phyloP scores from a whole-genome alignment of 345 rosid genomes.

The Luvunga scandens region DNA sequence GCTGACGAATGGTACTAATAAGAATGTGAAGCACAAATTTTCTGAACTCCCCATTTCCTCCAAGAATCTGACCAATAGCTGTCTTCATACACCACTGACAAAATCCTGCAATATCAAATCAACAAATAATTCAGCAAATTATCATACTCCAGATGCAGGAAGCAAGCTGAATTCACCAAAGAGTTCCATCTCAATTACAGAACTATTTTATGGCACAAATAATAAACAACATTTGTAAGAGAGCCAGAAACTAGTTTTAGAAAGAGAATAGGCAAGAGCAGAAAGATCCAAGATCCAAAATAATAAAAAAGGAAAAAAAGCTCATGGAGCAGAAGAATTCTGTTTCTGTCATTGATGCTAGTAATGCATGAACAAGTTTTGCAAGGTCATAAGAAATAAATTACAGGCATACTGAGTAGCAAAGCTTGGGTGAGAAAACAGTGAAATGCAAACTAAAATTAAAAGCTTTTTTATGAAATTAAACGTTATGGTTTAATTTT shows the following conservation, averaged over 20 bases:
- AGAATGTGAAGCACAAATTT: background rate
- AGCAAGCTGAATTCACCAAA: background rate
- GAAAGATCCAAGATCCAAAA: background rate
- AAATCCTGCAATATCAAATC: slow-evolving; percentile 1
- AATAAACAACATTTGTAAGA: background rate
- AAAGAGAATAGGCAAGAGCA: background rate
- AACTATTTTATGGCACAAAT: background rate
- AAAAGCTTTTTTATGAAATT: background rate
- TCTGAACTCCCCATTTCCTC: background rate
- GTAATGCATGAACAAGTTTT: background rate
- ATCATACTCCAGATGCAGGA: background rate
- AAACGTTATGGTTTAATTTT: background rate
- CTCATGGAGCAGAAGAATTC: background rate
- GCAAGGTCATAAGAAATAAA: background rate
- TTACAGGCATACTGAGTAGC: background rate
- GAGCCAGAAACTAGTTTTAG: background rate
- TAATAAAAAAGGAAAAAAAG: background rate
- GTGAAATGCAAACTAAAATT: background rate
- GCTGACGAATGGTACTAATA: background rate
- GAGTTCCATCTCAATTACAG: background rate
- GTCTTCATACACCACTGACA: background rate
- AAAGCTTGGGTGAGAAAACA: background rate
- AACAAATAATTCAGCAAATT: background rate
- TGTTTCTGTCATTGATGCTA: background rate
- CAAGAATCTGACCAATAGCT: background rate